Percentiles rank a stretch among this genome's conserved stretches.
Conservation (phyloP, 1,139 yeast genomes). For the Lodderomyces jiufengensis region DNA sequence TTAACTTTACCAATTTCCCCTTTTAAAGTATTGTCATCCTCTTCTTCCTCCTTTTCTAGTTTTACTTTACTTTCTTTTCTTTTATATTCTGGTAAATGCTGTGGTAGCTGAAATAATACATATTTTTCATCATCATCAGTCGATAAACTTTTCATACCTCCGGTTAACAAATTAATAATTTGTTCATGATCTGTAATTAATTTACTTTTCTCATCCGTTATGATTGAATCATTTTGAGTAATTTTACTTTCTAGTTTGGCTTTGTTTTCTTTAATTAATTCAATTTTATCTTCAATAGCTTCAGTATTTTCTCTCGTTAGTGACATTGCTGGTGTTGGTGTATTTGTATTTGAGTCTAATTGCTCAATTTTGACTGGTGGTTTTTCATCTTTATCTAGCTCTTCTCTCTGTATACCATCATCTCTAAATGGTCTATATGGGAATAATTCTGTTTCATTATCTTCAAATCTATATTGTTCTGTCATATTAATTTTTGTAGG, state of each 20-base stretch:
- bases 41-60: slow-evolving; percentile 11
- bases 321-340: slow-evolving; percentile 12
- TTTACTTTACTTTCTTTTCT: slow-evolving; percentile 15
- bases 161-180: slow-evolving; percentile 27
- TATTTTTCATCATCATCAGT: slow-evolving; percentile 24
- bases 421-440: slow-evolving; percentile 42
- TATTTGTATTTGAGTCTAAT: slow-evolving; percentile 8
- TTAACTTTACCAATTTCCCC: slow-evolving; percentile 74
- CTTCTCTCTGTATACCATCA: slow-evolving; percentile 9
- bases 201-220: slow-evolving; percentile 29
- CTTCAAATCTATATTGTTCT: slow-evolving; percentile 50
- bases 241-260: slow-evolving; percentile 30
- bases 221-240: slow-evolving; percentile 28
- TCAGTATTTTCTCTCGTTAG: slow-evolving; percentile 27
- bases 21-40: slow-evolving; percentile 13
- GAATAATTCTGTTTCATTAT: slow-evolving; percentile 42
- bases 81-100: slow-evolving; percentile 55
- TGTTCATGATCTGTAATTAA: slow-evolving; percentile 30
- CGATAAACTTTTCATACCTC: slow-evolving; percentile 22
- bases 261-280: slow-evolving; percentile 25
- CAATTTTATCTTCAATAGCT: slow-evolving; percentile 27
- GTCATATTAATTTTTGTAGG: slow-evolving; percentile 59
- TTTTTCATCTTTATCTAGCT: slow-evolving; percentile 7
- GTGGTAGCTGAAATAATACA: slow-evolving; percentile 71
- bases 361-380: slow-evolving; percentile 11